Evolutionary conservation across 345 rosid species (phyloP).

Genomic region (Dovyalis caffra): DNA sequence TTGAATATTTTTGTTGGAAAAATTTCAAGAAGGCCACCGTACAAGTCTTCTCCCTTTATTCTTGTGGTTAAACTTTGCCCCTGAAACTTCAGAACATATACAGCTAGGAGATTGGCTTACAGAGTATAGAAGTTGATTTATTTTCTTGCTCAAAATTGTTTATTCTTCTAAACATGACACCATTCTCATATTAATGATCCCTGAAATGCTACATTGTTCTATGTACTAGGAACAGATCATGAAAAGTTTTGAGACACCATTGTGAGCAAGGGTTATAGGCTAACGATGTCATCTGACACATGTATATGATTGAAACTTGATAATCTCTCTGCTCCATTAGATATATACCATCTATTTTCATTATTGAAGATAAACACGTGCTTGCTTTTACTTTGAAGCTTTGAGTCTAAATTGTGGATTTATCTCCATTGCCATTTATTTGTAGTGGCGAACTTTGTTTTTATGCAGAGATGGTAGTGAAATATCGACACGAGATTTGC

Average conservation of each 20-base stretch:
- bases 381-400: not conserved
- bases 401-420: not conserved
- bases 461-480: slow-evolving; percentile 67
- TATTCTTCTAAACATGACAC: not conserved
- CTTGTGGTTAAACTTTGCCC: not conserved
- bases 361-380: not conserved
- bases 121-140: not conserved
- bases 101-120: not conserved
- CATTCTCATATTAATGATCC: not conserved
- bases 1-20: no score
- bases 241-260: no score
- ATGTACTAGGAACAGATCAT: no score
- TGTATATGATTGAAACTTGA: not conserved
- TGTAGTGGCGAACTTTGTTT: slow-evolving; percentile 18
- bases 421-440: not conserved
- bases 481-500: slow-evolving; percentile 87
- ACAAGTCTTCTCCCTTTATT: not conserved
- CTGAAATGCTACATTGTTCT: not conserved
- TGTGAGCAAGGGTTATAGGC: no score
- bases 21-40: no score
- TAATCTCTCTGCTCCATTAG: not conserved
- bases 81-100: not conserved
- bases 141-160: no score
- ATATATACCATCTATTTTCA: not conserved
- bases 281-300: no score